Conservation (phyloP, 2,329 filamentous ascomycete species). For the Pseudopyricularia cyperi region DNA sequence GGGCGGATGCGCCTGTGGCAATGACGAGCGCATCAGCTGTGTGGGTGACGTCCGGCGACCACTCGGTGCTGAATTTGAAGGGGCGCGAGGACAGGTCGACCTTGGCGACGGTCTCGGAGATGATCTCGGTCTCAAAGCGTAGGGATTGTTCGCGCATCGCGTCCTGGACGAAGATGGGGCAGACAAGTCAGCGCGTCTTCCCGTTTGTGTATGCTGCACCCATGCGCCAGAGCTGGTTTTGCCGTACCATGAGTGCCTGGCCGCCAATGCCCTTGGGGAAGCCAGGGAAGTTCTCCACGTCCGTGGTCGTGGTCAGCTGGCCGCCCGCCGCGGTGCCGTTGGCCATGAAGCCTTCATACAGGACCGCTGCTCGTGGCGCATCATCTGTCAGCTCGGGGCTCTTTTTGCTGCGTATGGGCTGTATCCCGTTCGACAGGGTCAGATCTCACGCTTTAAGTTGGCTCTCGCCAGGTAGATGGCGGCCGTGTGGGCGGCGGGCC, state of each 20-base stretch:
- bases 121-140: constrained; percentile 83
- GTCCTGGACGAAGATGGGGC: constrained; percentile 34
- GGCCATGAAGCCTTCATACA: constrained; percentile 97
- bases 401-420: background rate
- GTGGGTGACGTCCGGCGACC: constrained; percentile 66
- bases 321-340: constrained; percentile 93
- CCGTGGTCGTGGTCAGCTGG: constrained; percentile 95
- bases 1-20: constrained; percentile 86
- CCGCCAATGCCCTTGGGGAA: constrained; percentile 87
- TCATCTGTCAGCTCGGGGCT: background rate
- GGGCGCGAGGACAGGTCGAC: constrained; percentile 75
- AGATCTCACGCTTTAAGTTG: constrained; percentile 63
- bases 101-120: constrained; percentile 82
- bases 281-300: constrained; percentile 95
- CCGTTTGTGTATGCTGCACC: background rate
- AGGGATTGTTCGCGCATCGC: constrained; percentile 86
- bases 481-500: constrained; percentile 93
- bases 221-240: background rate
- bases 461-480: constrained; percentile 93
- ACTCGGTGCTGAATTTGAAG: constrained; percentile 91
- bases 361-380: constrained; percentile 42
- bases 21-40: constrained; percentile 90
- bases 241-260: constrained; percentile 63
- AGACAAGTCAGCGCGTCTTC: constrained; percentile 2
- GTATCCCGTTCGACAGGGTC: background rate